Conservation (phyloP, 1,284 basidiomycete genomes). For the Xerocomus amazonicus region DNA sequence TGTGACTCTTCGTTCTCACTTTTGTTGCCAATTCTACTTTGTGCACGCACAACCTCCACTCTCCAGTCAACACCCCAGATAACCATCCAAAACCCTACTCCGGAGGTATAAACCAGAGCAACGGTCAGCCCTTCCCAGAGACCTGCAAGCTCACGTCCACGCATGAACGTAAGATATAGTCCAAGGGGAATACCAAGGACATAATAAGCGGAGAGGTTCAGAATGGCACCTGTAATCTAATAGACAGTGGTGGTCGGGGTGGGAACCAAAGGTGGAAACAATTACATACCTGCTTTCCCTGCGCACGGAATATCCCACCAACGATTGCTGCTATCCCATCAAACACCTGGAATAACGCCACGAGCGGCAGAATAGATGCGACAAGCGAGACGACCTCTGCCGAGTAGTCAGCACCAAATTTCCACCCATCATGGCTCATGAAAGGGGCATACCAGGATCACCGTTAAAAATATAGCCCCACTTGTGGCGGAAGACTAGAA, state of each 20-base stretch:
- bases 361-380: slow-evolving; percentile 68
- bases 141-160: slow-evolving; percentile 47
- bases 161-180: slow-evolving; percentile 60
- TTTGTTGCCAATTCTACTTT: slow-evolving; percentile 23
- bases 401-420: slow-evolving; percentile 2
- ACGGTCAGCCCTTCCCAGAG: slow-evolving; percentile 70
- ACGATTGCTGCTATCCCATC: slow-evolving; percentile 70
- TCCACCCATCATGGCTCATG: not conserved
- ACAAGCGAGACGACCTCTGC: slow-evolving; percentile 63
- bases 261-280: not conserved
- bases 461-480: slow-evolving; percentile 86
- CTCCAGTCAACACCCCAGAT: slow-evolving; percentile 56
- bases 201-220: slow-evolving; percentile 68
- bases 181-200: slow-evolving; percentile 65
- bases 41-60: slow-evolving; percentile 55
- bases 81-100: slow-evolving; percentile 47
- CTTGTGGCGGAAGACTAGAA: slow-evolving; percentile 66
- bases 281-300: slow-evolving; percentile 62
- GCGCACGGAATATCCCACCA: slow-evolving; percentile 75
- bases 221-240: slow-evolving; percentile 53
- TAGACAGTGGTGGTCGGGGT: not conserved
- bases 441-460: slow-evolving; percentile 54
- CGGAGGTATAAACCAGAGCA: slow-evolving; percentile 54
- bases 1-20: slow-evolving; percentile 2
- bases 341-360: slow-evolving; percentile 80